These are phyloP conservation scores for Blastocystis sp. DNA, from an alignment of 352 stramenopile species.

Conservation along the genomic window DNA sequence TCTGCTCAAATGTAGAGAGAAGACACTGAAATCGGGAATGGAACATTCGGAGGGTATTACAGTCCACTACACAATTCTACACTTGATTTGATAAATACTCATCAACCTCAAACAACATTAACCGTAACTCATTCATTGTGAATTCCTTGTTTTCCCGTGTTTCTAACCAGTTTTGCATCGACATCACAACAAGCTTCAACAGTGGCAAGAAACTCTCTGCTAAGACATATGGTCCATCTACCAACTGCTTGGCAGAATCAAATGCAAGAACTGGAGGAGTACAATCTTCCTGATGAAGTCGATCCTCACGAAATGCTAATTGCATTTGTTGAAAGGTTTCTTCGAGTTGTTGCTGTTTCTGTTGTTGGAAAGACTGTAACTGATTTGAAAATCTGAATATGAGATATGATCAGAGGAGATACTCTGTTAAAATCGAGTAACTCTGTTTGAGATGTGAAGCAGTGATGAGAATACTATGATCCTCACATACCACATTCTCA, in stretches of 20 bases:
- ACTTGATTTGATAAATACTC: conserved; percentile 75
- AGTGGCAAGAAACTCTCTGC: conserved; percentile 97
- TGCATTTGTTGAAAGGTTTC: not conserved
- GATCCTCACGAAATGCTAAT: not conserved
- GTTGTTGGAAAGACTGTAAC: not conserved
- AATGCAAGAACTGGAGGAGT: not conserved
- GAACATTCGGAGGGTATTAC: conserved; percentile 93
- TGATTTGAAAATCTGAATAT: not conserved
- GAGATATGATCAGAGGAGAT: not conserved
- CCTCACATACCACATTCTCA: conserved; percentile 18
- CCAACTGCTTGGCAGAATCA: conserved; percentile 70
- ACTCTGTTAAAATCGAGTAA: not conserved
- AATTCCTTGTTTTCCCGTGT: conserved; percentile 93
- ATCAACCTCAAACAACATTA: conserved; percentile 44
- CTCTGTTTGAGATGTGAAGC: not conserved
- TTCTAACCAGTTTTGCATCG: conserved; percentile 80
- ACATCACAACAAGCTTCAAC: conserved; percentile 91
- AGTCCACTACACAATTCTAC: conserved; percentile 86
- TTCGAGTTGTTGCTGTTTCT: not conserved
- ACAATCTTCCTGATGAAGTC: not conserved
- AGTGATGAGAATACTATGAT: conserved; percentile 1
- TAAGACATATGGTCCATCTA: conserved; percentile 87
- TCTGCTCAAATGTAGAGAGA: conserved; percentile 80
- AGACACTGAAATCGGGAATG: conserved; percentile 93
- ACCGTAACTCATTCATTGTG: conserved; percentile 77